Evolutionary conservation across 75 land plant genomes (phyloP), one percentile per base, ranked within the genome.

Genomic region (Pseudotsuga menziesii): DNA sequence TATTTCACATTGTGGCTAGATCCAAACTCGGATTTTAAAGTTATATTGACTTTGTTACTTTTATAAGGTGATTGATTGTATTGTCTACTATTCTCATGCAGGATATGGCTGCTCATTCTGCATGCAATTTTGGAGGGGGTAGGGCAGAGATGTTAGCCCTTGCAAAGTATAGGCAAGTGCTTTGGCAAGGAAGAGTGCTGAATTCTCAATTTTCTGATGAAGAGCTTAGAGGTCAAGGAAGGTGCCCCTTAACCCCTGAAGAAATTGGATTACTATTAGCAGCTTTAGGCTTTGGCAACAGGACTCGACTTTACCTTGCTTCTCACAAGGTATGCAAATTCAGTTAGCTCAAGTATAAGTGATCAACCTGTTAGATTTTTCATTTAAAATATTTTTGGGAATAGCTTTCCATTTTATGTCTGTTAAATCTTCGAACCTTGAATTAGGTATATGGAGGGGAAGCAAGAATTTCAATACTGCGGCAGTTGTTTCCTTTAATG

Each of bases 91-190:
- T 36, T 69, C 22, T 41, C 54, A 48, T 82, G 73, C 87, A 95
- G 98, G 97, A 93, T 69, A 93, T 93, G 96, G 98, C 97, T 44
- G 98, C 97, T 14, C 98, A 93, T 85, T 95, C 98, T 73, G 92
- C 92, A 4, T 94, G 98, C 82, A 94, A 96, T 80, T 96, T 96
- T 89, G 94, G 98, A 66, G 97, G 98, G 78, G 98, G 98, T 11
- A 94, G 80, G 78, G 97, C 94, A 75, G 98, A 96, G 77, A 85
- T 85, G 77, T 77, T 91, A 54, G 97, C 98, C 74, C 80, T 96
- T 20, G 97, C 89, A 23, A 91, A 92, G 75, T 94, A 96, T 77
- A 84, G 98, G 29, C 91, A 89, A 79, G 82, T 80, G 20, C 84
- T 96, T 56, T 93, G 98, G 97, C 94, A 94, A 74, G 98, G 98